Conservation (phyloP, 441 rosid genomes). For the Gossypium davidsonii region DNA sequence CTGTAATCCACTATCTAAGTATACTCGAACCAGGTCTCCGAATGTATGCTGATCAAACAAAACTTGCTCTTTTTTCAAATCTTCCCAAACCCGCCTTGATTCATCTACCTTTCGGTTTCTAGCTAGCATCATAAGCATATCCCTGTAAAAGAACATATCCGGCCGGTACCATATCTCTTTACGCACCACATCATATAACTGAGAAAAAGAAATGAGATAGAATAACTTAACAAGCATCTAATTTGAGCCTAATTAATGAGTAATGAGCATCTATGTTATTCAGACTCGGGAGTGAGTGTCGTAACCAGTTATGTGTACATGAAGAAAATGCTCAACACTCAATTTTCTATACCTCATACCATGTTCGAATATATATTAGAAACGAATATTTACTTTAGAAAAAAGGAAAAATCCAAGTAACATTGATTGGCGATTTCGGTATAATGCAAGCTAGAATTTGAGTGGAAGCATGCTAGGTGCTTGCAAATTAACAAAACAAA, state of each 20-base stretch:
- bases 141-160: conserved; percentile 85
- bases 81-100: conserved; percentile 65
- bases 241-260: not conserved
- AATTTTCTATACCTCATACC: not conserved
- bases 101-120: conserved; percentile 67
- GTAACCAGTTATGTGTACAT: not conserved
- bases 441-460: not conserved
- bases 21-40: conserved; percentile 73
- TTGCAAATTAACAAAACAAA: too few species aligned
- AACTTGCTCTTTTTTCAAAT: conserved; percentile 67
- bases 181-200: conserved; percentile 77
- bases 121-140: conserved; percentile 91
- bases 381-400: not conserved
- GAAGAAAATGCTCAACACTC: too few species aligned
- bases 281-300: not conserved
- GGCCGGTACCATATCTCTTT: conserved; percentile 92
- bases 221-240: not conserved
- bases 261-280: not conserved
- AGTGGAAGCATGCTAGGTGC: not conserved
- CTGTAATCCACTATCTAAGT: conserved; percentile 56
- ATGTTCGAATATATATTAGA: not conserved
- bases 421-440: not conserved
- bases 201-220: conserved; percentile 13
- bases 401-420: not conserved
- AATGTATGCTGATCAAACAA: conserved; percentile 85